Conservation (phyloP, 2,329 filamentous ascomycete species). For the Endoconidiophora laricicola region DNA sequence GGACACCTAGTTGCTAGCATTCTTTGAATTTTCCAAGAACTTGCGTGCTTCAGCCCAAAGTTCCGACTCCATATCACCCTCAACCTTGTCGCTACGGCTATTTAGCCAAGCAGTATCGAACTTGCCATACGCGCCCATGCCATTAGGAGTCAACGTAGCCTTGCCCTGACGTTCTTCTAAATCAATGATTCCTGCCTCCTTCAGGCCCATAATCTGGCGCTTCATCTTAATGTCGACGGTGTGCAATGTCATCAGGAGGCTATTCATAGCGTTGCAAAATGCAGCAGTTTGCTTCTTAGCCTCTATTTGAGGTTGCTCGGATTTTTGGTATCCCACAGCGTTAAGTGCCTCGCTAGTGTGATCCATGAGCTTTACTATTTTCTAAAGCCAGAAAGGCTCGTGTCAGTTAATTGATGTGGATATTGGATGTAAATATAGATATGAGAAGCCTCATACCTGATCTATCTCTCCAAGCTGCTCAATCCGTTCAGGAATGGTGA, state of each 20-base stretch:
- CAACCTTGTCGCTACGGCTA: conserved; percentile 65
- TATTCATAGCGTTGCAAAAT: conserved; percentile 42
- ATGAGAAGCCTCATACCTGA: conserved; percentile 27
- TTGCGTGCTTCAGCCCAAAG: conserved; percentile 39
- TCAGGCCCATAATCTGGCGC: conserved; percentile 53
- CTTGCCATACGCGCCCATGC: conserved; percentile 36
- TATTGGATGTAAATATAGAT: conserved; percentile 6
- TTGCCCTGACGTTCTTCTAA: conserved; percentile 17
- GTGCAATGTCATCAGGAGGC: conserved; percentile 59
- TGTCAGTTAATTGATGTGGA: background rate
- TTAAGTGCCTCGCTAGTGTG: conserved; percentile 32
- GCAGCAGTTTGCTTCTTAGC: conserved; percentile 34
- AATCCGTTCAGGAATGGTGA: conserved; percentile 63
- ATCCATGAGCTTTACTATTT: conserved; percentile 24
- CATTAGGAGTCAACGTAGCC: conserved; percentile 35
- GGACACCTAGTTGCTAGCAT: background rate
- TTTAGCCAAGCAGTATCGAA: conserved; percentile 85
- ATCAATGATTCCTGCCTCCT: conserved; percentile 63
- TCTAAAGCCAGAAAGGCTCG: conserved; percentile 1
- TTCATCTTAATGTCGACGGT: conserved; percentile 58
- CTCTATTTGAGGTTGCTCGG: conserved; percentile 21
- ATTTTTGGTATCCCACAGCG: conserved; percentile 24
- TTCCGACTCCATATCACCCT: conserved; percentile 69
- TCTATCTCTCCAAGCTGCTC: conserved; percentile 68
- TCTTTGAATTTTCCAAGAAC: conserved; percentile 21